A percentile compares a stretch with the other conserved stretches of the same genome.
phyloP scores from a whole-genome alignment of 2,329 filamentous ascomycete genomes.

The Septoria linicola region DNA sequence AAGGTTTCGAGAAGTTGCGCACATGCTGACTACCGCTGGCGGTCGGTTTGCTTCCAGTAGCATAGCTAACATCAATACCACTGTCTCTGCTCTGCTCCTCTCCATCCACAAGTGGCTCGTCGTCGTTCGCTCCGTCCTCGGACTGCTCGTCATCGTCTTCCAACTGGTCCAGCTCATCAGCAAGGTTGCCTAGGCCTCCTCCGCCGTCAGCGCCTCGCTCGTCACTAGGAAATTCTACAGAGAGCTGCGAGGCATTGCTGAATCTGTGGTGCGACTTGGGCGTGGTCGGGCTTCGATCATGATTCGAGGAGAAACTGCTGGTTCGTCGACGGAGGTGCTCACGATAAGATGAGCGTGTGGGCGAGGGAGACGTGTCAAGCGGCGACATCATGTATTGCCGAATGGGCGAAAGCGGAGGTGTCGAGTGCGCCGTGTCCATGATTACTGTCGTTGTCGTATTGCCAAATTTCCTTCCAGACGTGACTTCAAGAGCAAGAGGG shows the following conservation, averaged over 20 bases:
- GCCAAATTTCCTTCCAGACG: too few species aligned
- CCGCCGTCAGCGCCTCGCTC: constrained; percentile 41
- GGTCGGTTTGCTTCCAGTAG: constrained; percentile 6
- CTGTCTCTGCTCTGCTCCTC: constrained; percentile 41
- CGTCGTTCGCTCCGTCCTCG: constrained; percentile 35
- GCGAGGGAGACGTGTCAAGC: constrained; percentile 44
- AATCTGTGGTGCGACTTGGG: constrained; percentile 41
- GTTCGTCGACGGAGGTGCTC: constrained; percentile 34
- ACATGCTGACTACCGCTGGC: constrained; percentile 15
- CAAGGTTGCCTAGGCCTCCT: constrained; percentile 71
- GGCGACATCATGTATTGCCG: constrained; percentile 45
- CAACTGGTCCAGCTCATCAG: constrained; percentile 80
- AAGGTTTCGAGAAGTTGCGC: constrained; percentile 38
- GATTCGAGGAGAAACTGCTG: constrained; percentile 45
- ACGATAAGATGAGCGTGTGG: constrained; percentile 31
- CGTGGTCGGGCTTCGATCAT: constrained; percentile 46
- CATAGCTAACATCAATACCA: constrained; percentile 43
- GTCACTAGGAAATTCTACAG: constrained; percentile 38
- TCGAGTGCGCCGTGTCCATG: constrained; percentile 34
- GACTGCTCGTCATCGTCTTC: constrained; percentile 61
- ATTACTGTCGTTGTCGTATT: not conserved
- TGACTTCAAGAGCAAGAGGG: too few species aligned
- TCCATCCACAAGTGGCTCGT: constrained; percentile 25
- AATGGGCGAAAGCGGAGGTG: constrained; percentile 45
- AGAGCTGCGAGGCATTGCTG: constrained; percentile 36